A percentile compares a stretch with the other conserved stretches of the same genome.
Evolutionary conservation across 768 basidiomycete genomes (phyloP).

Genomic region (Amanita thiersii): DNA sequence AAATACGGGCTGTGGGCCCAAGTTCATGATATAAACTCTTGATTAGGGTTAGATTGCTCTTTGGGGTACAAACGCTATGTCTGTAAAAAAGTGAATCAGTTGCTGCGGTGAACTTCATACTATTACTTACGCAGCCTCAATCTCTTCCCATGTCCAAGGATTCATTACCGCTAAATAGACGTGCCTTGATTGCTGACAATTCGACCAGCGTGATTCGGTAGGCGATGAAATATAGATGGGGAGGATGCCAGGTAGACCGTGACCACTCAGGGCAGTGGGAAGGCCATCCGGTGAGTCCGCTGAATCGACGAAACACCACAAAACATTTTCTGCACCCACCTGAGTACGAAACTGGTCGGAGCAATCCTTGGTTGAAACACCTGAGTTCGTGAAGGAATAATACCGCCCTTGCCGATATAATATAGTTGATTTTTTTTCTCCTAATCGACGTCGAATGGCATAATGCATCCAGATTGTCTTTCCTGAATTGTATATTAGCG

Average conservation of each 20-base stretch:
- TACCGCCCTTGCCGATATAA: too few relatives aligned
- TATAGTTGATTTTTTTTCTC: too few relatives aligned
- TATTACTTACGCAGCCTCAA: slow-evolving; percentile 3
- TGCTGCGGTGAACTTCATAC: not conserved
- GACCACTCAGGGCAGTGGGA: slow-evolving; percentile 1
- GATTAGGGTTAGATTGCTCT: too few relatives aligned
- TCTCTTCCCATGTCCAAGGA: slow-evolving; percentile 11
- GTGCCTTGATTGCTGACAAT: slow-evolving; percentile 5
- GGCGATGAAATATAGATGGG: slow-evolving; percentile 11
- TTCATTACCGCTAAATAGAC: slow-evolving; percentile 8
- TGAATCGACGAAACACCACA: slow-evolving; percentile 3
- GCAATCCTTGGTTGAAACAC: too few relatives aligned
- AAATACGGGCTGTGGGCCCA: too few relatives aligned
- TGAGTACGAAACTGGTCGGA: too few relatives aligned
- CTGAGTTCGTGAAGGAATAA: too few relatives aligned
- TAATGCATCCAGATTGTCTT: too few relatives aligned
- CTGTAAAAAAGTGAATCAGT: slow-evolving; percentile 1
- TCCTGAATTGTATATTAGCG: too few relatives aligned
- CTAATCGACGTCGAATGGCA: too few relatives aligned
- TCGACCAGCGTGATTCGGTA: slow-evolving; percentile 6
- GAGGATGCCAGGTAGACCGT: slow-evolving; percentile 2
- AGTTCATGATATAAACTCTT: too few relatives aligned
- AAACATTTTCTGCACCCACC: too few relatives aligned
- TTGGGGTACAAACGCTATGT: slow-evolving; percentile 1
- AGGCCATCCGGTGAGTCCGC: not conserved